A percentile compares a stretch with the other conserved stretches of the same genome.
Evolutionary conservation across 1,284 basidiomycete species (phyloP).

Genomic region (Pseudozyma flocculosa): DNA sequence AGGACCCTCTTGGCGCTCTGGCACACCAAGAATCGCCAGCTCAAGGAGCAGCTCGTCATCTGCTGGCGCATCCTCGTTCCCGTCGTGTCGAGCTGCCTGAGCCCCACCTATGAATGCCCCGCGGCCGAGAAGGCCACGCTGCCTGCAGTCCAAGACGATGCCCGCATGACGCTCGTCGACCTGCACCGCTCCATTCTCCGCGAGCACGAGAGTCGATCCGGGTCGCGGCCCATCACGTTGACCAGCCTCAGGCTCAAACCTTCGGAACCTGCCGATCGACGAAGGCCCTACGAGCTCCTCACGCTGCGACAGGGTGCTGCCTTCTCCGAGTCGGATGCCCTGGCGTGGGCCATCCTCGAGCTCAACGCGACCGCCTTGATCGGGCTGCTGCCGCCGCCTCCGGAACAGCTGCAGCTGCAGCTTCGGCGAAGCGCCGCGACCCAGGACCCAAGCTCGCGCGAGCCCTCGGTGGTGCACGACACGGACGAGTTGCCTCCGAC

Average conservation of each 20-base stretch:
- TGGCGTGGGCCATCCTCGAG: conserved; percentile 78
- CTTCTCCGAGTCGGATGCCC: conserved; percentile 63
- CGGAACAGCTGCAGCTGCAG: too few relatives aligned
- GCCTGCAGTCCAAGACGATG: too few relatives aligned
- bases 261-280: too few relatives aligned
- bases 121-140: too few relatives aligned
- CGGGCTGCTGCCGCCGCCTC: background rate
- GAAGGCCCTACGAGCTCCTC: background rate
- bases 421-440: too few relatives aligned
- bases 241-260: background rate
- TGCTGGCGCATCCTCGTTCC: conserved; percentile 28
- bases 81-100: conserved; percentile 9
- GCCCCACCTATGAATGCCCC: conserved; percentile 4
- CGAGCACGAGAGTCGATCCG: conserved; percentile 9
- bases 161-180: too few relatives aligned
- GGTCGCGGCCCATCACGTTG: conserved; percentile 2
- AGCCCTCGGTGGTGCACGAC: too few relatives aligned
- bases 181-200: background rate
- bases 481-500: too few relatives aligned
- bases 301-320: too few relatives aligned
- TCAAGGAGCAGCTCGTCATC: conserved; percentile 44
- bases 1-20: conserved; percentile 15
- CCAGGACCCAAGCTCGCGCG: too few relatives aligned
- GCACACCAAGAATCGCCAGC: conserved; percentile 24
- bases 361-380: conserved; percentile 69